Evolutionary conservation across 2,329 filamentous ascomycete genomes (phyloP).

Genomic region (Lizonia empirigonia): DNA sequence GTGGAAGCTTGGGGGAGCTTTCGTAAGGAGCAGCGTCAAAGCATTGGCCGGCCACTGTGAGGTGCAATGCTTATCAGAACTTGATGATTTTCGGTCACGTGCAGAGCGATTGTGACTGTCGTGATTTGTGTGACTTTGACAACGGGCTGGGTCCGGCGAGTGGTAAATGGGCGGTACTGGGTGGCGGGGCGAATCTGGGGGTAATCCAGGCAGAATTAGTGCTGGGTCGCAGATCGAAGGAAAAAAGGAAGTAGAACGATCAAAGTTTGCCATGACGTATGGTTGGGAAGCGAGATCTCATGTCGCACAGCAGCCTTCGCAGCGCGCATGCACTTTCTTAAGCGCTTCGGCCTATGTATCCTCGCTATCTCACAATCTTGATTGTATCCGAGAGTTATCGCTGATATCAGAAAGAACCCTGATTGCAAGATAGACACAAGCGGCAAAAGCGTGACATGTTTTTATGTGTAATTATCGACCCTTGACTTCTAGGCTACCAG

Average conservation of each 20-base stretch:
- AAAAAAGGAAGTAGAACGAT: not conserved
- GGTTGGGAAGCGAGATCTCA: not conserved
- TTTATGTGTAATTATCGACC: conserved; percentile 9
- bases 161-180: conserved; percentile 1
- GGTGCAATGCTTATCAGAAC: conserved; percentile 14
- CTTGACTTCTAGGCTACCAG: not conserved
- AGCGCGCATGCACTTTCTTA: conserved; percentile 3
- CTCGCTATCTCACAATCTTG: conserved; percentile 8
- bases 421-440: conserved; percentile 9
- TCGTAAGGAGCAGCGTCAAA: conserved; percentile 15
- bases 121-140: conserved; percentile 13
- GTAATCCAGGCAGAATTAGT: conserved; percentile 8
- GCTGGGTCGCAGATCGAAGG: conserved; percentile 9
- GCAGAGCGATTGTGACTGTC: conserved; percentile 5
- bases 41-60: conserved; percentile 11
- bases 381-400: conserved; percentile 4
- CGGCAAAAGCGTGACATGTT: conserved; percentile 6
- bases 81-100: conserved; percentile 11
- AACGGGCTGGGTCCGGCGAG: conserved; percentile 6
- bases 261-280: not conserved
- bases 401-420: conserved; percentile 1
- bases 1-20: conserved; percentile 11
- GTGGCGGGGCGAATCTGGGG: conserved; percentile 12
- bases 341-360: not conserved
- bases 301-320: not conserved